Base-by-base conservation (phyloP, 768 basidiomycete genomes). In the Cystobasidium ongulense region DNA sequence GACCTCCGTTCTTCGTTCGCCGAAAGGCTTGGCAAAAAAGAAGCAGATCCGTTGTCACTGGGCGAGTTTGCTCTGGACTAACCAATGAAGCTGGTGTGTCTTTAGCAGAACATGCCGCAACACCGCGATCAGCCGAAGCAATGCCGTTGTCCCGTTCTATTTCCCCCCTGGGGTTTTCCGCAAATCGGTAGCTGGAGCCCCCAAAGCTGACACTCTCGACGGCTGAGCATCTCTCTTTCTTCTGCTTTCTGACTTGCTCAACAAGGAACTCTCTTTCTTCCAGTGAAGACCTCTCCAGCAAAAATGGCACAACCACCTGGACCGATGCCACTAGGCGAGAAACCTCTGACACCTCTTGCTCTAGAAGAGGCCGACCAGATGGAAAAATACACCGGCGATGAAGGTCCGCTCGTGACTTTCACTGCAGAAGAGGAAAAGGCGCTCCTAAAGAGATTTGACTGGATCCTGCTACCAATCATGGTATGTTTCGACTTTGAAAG, bases 381-480 rank as follows among this genome's bases (percentile, higher is more conserved):
- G 63, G 27, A 36, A 5, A 64, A 39, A 39, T 39, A 39, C 63
- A 46, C 33, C 4, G 63, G 23, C 17, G 36, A 25, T 10, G 63
- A 3, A 18, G 18, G 18, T 17, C 63, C 33, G 23, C 4, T 2
- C 11, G 63, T 64, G 7, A 64, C 63, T 27, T 64, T 64, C 35
- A 64, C 63, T 15, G 63, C 36, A 35, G 63, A 39, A n/a, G 63
- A 64, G 39, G 63, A 64, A 27, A 64, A 64, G n/a, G 25, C 27
- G 25, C 63, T 64, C 15, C 17, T 64, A 7, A 27, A 27, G 10
- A 13, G 43, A 64, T 36, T 64, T 39, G 63, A 64, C 38, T 64
- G 36, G 38, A 27, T 27, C 10, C 27, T 64, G 38, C 27, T 64
- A 3, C 63, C 63, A 4, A 27, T 64, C 10, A 39, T 64, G 36